Evolutionary conservation across 805 yeast genomes (phyloP).

Genomic region (Cyberlindnera meyerae): DNA sequence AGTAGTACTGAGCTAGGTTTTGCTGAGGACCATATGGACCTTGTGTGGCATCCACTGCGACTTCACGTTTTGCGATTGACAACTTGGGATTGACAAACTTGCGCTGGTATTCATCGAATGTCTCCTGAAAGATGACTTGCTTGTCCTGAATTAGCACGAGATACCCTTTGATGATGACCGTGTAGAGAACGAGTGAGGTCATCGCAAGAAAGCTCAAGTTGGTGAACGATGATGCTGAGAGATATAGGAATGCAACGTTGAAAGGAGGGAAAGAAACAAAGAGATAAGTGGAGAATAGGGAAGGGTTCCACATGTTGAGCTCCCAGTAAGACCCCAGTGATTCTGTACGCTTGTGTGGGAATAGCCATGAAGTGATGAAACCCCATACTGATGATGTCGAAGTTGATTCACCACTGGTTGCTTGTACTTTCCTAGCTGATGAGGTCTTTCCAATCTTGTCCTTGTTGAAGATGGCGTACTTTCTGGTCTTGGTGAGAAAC

Average conservation of each 20-base stretch:
- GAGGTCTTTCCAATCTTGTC: conserved; percentile 12
- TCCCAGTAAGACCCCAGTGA: conserved; percentile 42
- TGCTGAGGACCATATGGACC: conserved; percentile 23
- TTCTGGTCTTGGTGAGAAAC: conserved; percentile 23
- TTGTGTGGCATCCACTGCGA: conserved; percentile 51
- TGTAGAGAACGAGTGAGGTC: conserved; percentile 35
- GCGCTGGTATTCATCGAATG: conserved; percentile 55
- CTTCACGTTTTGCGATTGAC: conserved; percentile 51
- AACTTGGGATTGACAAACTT: conserved; percentile 59
- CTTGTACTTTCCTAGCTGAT: conserved; percentile 19
- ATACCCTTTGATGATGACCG: conserved; percentile 39
- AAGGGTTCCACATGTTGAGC: conserved; percentile 63
- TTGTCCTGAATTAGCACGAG: conserved; percentile 50
- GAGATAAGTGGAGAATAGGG: conserved; percentile 47
- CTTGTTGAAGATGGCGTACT: conserved; percentile 24
- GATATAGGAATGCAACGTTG: conserved; percentile 38
- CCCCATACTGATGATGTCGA: conserved; percentile 1
- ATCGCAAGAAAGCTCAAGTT: conserved; percentile 32
- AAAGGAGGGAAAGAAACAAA: conserved; percentile 58
- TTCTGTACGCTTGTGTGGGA: conserved; percentile 6
- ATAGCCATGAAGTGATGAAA: background rate
- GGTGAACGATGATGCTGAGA: conserved; percentile 33
- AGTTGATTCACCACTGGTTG: conserved; percentile 2
- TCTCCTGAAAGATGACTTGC: conserved; percentile 53
- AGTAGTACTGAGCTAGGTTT: conserved; percentile 28